phyloP scores from a whole-genome alignment of 176 grass and related monocot species.

The Oryza officinalis region DNA sequence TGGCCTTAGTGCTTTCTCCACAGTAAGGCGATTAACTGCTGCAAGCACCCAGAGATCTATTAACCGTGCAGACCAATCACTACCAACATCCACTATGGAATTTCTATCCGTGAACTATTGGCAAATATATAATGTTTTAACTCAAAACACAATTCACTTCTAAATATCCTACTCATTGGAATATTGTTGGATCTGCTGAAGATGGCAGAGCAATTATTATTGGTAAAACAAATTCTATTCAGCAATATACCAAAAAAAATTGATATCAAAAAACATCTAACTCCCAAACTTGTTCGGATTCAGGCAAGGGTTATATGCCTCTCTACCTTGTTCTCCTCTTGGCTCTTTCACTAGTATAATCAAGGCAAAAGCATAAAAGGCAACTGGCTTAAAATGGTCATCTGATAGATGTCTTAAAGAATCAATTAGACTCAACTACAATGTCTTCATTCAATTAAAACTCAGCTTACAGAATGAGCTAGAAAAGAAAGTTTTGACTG shows the following conservation, averaged over 20 bases:
- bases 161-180: slow-evolving; percentile 3
- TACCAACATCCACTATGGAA: not conserved
- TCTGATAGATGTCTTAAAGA: not conserved
- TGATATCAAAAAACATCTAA: not conserved
- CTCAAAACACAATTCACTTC: not conserved
- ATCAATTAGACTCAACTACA: not conserved
- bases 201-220: not conserved
- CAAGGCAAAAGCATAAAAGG: not conserved
- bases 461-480: not conserved
- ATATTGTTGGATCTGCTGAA: not conserved
- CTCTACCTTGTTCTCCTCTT: not conserved
- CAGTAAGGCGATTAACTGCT: not conserved
- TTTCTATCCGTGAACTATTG: not conserved
- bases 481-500: not conserved
- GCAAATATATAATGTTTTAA: not conserved
- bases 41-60: not conserved
- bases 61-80: not conserved
- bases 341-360: not conserved
- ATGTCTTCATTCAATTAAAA: not conserved
- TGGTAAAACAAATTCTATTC: not conserved
- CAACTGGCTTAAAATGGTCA: not conserved
- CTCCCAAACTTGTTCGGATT: not conserved
- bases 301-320: not conserved
- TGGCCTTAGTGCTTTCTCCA: not conserved
- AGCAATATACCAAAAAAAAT: not conserved